These are phyloP conservation scores for Calocybe indica DNA, from an alignment of 768 basidiomycete genomes.

Conservation along the genomic window DNA sequence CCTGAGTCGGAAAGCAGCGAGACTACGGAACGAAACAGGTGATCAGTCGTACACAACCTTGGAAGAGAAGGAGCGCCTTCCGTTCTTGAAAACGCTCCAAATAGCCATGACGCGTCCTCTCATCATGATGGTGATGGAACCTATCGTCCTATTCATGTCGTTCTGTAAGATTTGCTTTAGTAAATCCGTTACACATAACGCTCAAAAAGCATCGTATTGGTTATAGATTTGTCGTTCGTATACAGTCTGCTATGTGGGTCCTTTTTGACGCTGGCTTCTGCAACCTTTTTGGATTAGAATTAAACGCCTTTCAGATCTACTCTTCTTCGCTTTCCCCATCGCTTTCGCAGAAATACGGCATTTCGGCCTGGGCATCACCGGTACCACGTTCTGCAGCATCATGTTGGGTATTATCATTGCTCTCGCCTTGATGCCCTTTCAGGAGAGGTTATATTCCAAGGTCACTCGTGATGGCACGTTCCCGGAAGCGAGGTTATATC, in stretches of 20 bases:
- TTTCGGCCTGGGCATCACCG: slow-evolving; percentile 32
- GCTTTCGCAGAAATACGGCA: slow-evolving; percentile 33
- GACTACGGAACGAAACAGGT: slow-evolving; percentile 33
- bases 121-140: slow-evolving; percentile 9
- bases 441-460: slow-evolving; percentile 27
- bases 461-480: slow-evolving; percentile 28
- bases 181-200: slow-evolving; percentile 6
- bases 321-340: slow-evolving; percentile 41
- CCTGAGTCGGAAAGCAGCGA: slow-evolving; percentile 34
- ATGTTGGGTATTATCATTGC: slow-evolving; percentile 31
- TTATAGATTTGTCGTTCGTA: slow-evolving; percentile 35
- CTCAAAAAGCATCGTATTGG: not conserved
- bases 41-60: slow-evolving; percentile 18
- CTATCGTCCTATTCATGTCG: slow-evolving; percentile 10
- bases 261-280: too few species aligned
- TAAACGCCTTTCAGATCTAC: slow-evolving; percentile 13
- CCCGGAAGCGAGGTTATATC: slow-evolving; percentile 37
- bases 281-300: too few species aligned
- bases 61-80: slow-evolving; percentile 4
- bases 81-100: slow-evolving; percentile 3
- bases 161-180: slow-evolving; percentile 5
- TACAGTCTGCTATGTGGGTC: slow-evolving; percentile 28
- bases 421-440: slow-evolving; percentile 21
- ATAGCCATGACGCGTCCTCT: slow-evolving; percentile 6
- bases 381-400: slow-evolving; percentile 38